A percentile compares a stretch with the other conserved stretches of the same genome.
Evolutionary conservation across 139 green algal species (phyloP).

Genomic region (Nannochloris sp.): DNA sequence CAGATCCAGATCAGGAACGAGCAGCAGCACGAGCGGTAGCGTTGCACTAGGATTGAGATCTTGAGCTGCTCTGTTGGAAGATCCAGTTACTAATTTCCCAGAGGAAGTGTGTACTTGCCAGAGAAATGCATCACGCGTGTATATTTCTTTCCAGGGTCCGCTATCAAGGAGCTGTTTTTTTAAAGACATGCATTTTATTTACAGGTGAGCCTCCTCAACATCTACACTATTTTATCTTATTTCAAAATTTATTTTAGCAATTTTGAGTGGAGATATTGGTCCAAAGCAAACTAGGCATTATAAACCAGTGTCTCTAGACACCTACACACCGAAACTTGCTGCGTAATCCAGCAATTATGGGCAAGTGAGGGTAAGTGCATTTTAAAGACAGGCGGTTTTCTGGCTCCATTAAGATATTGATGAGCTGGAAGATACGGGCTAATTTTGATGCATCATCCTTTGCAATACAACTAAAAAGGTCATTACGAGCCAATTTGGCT

Average conservation of each 20-base stretch:
- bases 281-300: neutral
- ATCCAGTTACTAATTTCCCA: neutral
- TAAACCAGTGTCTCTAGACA: too few relatives aligned
- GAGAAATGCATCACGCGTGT: neutral
- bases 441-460: neutral
- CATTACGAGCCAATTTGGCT: too few relatives aligned
- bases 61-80: neutral
- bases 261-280: neutral
- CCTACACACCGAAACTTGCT: too few relatives aligned
- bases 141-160: neutral
- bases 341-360: too few relatives aligned
- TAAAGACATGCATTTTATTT: too few relatives aligned
- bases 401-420: neutral
- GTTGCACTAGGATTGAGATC: neutral
- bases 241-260: neutral
- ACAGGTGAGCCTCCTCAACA: neutral
- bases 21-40: too few relatives aligned
- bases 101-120: neutral
- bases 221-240: neutral
- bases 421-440: neutral
- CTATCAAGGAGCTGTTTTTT: neutral
- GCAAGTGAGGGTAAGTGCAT: too few relatives aligned
- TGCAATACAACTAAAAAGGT: too few relatives aligned
- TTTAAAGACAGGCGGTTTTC: too few relatives aligned
- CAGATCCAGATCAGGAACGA: too few relatives aligned